Evolutionary conservation across 768 basidiomycete genomes (phyloP), one percentile per base, ranked within the genome.

Genomic region (Macrolepiota fuliginosa): DNA sequence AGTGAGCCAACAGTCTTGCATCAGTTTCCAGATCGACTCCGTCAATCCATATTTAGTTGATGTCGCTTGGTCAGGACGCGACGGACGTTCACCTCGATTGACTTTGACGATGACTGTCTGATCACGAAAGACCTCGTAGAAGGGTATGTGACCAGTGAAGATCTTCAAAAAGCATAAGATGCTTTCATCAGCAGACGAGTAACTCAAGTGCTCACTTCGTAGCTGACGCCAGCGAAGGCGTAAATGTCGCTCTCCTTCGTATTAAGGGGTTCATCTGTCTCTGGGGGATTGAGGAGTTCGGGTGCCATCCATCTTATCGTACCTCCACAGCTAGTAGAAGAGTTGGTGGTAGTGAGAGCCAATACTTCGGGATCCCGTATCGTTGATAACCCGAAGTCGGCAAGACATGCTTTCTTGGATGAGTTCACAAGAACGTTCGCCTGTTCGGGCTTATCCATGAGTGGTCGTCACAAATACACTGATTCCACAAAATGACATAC

Each of bases 1-100:
- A 13, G 56, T 49, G 7, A 39, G 39, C 73, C 73, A 74, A 53
- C 71, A 72, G 4, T 67, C 63, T 52, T 68, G 59, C 50, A 72
- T 67, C 2, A 72, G 47, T 3, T 56, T 32, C 70, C 73, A 72
- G 7, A 70, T 62, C 1, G 4, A 22, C 11, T 63, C 62, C 0
- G 69, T 70, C 36, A 71, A 25, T 1, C 69, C 68, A 54, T 57
- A 57, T 15, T 59, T 45, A 1, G 15, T 25, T 54, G 64, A 71
- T 0, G 45, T 51, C n/a, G 29, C 39, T 36, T 57, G 39, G 24
- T 27, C 32, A 10, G 62, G 62, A 19, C 37, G 51, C 1, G 62
- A 53, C 29, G 69, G 71, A 24, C 55, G 61, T 37, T 49, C 51
- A 6, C 69, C 71, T 37, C 58, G 25, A 35, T 51, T 60, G 11